Percentiles rank a stretch among this genome's conserved stretches.
Conservation (phyloP, 2,329 filamentous ascomycete species). For the Didymella sp. region DNA sequence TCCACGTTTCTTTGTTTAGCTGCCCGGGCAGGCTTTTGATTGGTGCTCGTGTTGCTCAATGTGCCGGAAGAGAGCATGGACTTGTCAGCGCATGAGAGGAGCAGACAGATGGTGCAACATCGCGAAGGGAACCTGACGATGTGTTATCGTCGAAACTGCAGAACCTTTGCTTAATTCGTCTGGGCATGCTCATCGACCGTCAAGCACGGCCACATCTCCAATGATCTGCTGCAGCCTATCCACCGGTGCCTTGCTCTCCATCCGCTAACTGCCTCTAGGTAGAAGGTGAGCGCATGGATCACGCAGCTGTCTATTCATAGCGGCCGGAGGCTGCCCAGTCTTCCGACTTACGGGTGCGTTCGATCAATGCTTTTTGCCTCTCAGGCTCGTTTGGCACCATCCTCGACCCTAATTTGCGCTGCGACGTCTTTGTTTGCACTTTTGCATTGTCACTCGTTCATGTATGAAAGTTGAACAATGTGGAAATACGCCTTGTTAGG, state of each 20-base stretch:
- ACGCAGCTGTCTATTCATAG: conserved; percentile 35
- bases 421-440: conserved; percentile 23
- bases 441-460: conserved; percentile 21
- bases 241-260: conserved; percentile 22
- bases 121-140: neutral
- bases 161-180: conserved; percentile 2
- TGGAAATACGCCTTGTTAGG: conserved; percentile 30
- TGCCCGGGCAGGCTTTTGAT: neutral
- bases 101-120: conserved; percentile 14
- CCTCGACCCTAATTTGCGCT: conserved; percentile 5
- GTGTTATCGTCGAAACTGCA: conserved; percentile 1
- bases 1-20: conserved; percentile 9
- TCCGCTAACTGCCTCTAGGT: conserved; percentile 25
- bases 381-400: conserved; percentile 13
- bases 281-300: conserved; percentile 35
- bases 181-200: conserved; percentile 21
- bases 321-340: conserved; percentile 18
- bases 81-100: neutral
- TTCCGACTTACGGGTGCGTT: conserved; percentile 6
- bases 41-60: conserved; percentile 1
- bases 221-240: conserved; percentile 27
- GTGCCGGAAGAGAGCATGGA: conserved; percentile 2
- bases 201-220: conserved; percentile 33
- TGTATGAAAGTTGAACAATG: conserved; percentile 31
- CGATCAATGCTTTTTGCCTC: conserved; percentile 10